Percentiles rank a stretch among this genome's conserved stretches.
Evolutionary conservation across 805 yeast genomes (phyloP).

Genomic region (Kregervanrija fluxuum): DNA sequence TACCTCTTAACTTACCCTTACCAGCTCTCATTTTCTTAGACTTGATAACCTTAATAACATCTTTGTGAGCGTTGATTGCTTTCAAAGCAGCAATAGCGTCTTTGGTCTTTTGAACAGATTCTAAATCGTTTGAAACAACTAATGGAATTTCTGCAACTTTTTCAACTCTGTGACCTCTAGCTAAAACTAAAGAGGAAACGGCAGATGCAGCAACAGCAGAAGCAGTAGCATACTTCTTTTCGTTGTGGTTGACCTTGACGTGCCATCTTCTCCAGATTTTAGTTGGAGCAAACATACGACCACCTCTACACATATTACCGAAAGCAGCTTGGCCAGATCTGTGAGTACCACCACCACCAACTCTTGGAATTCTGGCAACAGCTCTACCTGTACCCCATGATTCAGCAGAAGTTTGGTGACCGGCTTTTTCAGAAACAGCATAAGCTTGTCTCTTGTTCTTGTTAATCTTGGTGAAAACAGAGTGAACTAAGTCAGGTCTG

Average conservation of each 20-base stretch:
- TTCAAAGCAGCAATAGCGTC: conserved; percentile 97
- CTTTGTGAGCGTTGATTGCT: conserved; percentile 98
- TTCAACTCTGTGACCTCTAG: conserved; percentile 99
- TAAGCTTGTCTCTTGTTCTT: conserved; percentile 99
- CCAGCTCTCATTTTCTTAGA: conserved; percentile 99
- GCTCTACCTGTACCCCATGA: conserved; percentile 99
- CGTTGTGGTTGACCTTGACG: conserved; percentile 99
- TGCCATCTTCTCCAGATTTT: conserved; percentile 99
- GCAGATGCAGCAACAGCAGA: conserved; percentile 99
- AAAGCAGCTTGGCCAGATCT: conserved; percentile 99
- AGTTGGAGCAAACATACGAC: conserved; percentile 99
- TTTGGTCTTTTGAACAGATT: conserved; percentile 92
- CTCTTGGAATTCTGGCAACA: conserved; percentile 99
- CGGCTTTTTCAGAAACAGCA: conserved; percentile 99
- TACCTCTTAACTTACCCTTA: conserved; percentile 99
- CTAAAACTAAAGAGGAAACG: conserved; percentile 95
- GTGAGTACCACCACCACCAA: conserved; percentile 99
- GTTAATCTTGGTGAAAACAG: conserved; percentile 97
- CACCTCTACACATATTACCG: conserved; percentile 99
- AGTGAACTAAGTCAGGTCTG: conserved; percentile 98
- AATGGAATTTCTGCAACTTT: conserved; percentile 97
- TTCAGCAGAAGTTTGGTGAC: conserved; percentile 99
- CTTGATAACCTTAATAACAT: conserved; percentile 94
- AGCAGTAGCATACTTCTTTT: conserved; percentile 99
- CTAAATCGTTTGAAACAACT: conserved; percentile 90